Percentiles rank a stretch among this genome's conserved stretches.
phyloP scores from a whole-genome alignment of 192 early-diverging fungal genomes.

The Backusella tarrabulga region DNA sequence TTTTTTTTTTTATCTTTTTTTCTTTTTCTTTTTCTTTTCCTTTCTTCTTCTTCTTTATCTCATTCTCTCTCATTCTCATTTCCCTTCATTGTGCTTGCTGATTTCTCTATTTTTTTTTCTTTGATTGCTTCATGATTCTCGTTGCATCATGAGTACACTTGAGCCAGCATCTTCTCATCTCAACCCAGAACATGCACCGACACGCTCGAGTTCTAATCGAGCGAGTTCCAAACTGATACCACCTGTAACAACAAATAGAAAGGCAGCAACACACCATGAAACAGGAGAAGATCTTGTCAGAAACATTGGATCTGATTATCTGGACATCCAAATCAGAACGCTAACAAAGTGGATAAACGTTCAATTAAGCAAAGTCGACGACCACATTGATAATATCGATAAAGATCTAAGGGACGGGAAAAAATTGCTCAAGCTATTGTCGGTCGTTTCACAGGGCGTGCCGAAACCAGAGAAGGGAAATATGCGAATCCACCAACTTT shows the following conservation, averaged over 20 bases:
- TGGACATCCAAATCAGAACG: slow-evolving; percentile 47
- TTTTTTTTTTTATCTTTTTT: background rate
- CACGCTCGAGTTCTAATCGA: slow-evolving; percentile 4
- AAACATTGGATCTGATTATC: slow-evolving; percentile 43
- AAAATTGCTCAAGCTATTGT: slow-evolving; percentile 65
- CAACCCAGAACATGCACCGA: background rate
- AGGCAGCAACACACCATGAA: background rate
- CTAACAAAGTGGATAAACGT: slow-evolving; percentile 64
- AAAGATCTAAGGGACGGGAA: slow-evolving; percentile 69
- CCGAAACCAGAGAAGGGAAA: slow-evolving; percentile 67
- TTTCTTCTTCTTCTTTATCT: background rate
- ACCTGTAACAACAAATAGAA: slow-evolving; percentile 7
- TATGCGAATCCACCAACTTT: slow-evolving; percentile 77
- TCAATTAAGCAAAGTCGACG: slow-evolving; percentile 42
- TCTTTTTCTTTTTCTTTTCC: background rate
- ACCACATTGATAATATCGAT: slow-evolving; percentile 48
- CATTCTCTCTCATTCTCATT: background rate
- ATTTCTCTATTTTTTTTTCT: background rate
- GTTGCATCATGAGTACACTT: slow-evolving; percentile 3
- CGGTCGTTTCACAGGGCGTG: slow-evolving; percentile 69
- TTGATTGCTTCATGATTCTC: background rate
- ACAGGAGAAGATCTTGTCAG: slow-evolving; percentile 42
- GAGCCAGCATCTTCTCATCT: slow-evolving; percentile 4
- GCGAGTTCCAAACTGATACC: slow-evolving; percentile 5
- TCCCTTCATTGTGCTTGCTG: background rate